Percentiles rank a stretch among this genome's conserved stretches.
These are phyloP conservation scores for Melaleuca quinquenervia DNA, from an alignment of 345 rosid species.

Conservation along the genomic window DNA sequence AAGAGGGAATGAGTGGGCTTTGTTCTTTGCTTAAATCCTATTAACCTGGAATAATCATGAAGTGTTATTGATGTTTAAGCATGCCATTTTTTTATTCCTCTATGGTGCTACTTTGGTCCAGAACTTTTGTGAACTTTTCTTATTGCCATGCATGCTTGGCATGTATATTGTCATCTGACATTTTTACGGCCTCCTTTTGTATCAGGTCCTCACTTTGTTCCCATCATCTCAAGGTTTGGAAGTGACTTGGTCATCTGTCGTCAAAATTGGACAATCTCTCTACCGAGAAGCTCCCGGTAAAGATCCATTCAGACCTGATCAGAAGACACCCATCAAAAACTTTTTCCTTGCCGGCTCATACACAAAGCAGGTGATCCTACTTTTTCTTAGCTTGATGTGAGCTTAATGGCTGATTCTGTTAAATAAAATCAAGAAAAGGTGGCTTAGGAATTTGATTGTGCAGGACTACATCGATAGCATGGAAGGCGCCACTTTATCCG, in stretches of 20 bases:
- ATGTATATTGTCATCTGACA: background rate
- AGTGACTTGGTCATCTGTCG: constrained; percentile 90
- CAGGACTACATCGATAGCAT: constrained; percentile 99
- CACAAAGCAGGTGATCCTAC: constrained; percentile 68
- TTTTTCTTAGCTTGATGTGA: background rate
- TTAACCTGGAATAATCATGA: background rate
- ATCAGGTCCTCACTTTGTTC: constrained; percentile 67
- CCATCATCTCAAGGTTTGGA: constrained; percentile 87
- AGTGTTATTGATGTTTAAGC: background rate
- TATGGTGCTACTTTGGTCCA: background rate
- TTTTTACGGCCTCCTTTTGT: background rate
- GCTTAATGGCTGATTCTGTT: background rate
- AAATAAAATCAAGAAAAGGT: background rate
- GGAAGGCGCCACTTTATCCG: constrained; percentile 97
- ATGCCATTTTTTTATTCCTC: background rate
- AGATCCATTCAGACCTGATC: constrained; percentile 97
- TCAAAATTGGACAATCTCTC: constrained; percentile 84
- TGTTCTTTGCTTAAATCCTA: background rate
- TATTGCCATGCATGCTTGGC: background rate
- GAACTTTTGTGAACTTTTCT: background rate
- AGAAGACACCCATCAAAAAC: constrained; percentile 81
- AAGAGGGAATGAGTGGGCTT: background rate
- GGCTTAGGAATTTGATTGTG: background rate
- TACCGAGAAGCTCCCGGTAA: constrained; percentile 95
- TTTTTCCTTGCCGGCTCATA: constrained; percentile 96